A percentile compares a stretch with the other conserved stretches of the same genome.
These are phyloP conservation scores for Pseudocercospora ulei DNA, from an alignment of 2,329 filamentous ascomycete species.

Conservation along the genomic window DNA sequence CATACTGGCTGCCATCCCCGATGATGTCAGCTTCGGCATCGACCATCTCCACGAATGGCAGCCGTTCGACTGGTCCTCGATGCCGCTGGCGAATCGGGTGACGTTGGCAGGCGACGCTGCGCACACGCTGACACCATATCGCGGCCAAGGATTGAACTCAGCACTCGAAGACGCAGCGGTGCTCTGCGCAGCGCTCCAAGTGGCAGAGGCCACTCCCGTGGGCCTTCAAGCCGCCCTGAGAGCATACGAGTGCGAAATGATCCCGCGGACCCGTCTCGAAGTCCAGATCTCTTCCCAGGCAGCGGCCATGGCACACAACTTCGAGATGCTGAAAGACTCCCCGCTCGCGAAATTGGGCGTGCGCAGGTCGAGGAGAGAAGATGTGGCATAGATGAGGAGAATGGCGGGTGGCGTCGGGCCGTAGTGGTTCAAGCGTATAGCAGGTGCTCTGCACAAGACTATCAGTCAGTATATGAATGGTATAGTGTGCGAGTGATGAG, in stretches of 20 bases:
- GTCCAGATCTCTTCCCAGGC: constrained; percentile 10
- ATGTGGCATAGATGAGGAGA: neutral
- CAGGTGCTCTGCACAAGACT: constrained; percentile 1
- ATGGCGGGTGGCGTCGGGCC: no score
- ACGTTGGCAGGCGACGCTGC: constrained; percentile 21
- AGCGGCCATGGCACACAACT: constrained; percentile 16
- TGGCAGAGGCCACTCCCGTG: neutral
- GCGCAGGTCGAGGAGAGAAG: constrained; percentile 8
- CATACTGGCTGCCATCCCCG: constrained; percentile 9
- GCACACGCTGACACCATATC: constrained; percentile 13
- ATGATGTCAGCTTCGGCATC: constrained; percentile 12
- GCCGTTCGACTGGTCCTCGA: constrained; percentile 14
- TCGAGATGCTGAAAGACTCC: constrained; percentile 13
- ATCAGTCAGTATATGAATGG: no score
- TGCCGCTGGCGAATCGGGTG: constrained; percentile 11
- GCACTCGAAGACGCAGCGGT: constrained; percentile 14
- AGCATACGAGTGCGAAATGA: constrained; percentile 18
- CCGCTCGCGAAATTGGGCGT: constrained; percentile 14
- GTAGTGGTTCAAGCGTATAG: constrained; percentile 4
- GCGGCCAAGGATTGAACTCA: constrained; percentile 15
- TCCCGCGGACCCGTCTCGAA: constrained; percentile 9
- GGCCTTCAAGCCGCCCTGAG: constrained; percentile 3
- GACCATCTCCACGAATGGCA: constrained; percentile 13
- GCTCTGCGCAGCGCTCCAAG: constrained; percentile 2
- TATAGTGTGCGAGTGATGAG: neutral